Percentiles rank a stretch among this genome's conserved stretches.
These are phyloP conservation scores for Pleurotus tuoliensis DNA, from an alignment of 768 basidiomycete genomes.

Conservation along the genomic window DNA sequence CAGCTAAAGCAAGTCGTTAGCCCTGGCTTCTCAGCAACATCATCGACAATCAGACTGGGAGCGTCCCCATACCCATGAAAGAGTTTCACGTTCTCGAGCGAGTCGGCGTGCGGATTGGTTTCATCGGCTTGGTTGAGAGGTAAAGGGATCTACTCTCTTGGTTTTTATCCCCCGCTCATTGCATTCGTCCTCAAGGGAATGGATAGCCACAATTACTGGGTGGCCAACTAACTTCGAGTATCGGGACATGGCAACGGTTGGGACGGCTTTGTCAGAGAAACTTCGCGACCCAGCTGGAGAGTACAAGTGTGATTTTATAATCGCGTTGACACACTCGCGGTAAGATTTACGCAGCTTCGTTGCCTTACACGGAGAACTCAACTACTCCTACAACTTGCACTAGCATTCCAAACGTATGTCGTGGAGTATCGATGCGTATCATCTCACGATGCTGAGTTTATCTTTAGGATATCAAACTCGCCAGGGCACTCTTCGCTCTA, in stretches of 20 bases:
- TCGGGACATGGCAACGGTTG: constrained; percentile 54
- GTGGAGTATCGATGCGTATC: too few species aligned
- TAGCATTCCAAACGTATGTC: constrained; percentile 42
- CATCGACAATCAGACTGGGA: constrained; percentile 44
- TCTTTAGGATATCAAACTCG: constrained; percentile 63
- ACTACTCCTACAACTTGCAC: background rate
- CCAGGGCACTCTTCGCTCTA: constrained; percentile 56
- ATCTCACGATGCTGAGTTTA: too few species aligned
- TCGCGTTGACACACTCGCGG: constrained; percentile 29
- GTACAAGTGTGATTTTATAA: background rate
- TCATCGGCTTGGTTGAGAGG: constrained; percentile 69
- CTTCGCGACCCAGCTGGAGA: constrained; percentile 44
- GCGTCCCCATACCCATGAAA: constrained; percentile 46
- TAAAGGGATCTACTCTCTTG: constrained; percentile 21
- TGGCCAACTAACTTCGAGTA: constrained; percentile 65
- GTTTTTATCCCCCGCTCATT: background rate
- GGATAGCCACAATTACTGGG: constrained; percentile 51
- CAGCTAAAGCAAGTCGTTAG: constrained; percentile 19
- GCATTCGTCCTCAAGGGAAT: background rate
- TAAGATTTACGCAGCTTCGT: constrained; percentile 20
- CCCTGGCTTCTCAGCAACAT: constrained; percentile 71
- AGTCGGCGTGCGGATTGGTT: constrained; percentile 50
- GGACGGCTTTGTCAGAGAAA: constrained; percentile 44
- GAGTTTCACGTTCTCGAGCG: constrained; percentile 48
- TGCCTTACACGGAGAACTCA: too few species aligned